phyloP scores from a whole-genome alignment of 2,329 filamentous ascomycete species.

The Clarireedia paspali region DNA sequence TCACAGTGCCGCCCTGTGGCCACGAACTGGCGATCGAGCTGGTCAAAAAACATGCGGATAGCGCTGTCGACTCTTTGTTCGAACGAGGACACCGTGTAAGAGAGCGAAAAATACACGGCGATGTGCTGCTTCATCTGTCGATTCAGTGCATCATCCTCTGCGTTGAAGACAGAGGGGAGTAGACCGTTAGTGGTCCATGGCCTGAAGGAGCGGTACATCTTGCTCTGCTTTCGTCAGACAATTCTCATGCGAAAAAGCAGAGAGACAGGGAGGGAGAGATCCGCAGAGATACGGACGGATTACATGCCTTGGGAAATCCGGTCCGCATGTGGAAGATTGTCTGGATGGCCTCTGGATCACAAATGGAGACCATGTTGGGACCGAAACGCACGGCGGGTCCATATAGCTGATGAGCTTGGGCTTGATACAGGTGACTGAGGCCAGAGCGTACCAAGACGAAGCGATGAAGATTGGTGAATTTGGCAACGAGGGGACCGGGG shows the following conservation, averaged over 20 bases:
- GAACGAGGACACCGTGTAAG: constrained; percentile 30
- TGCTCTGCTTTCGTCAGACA: no score
- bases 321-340: not conserved
- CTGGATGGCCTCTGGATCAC: constrained; percentile 3
- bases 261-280: no score
- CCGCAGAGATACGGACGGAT: no score
- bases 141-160: not conserved
- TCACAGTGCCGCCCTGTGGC: not conserved
- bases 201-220: no score
- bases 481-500: not conserved
- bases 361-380: constrained; percentile 6
- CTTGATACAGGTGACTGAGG: not conserved
- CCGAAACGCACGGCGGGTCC: constrained; percentile 6
- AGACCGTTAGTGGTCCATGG: not conserved
- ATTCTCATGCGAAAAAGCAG: no score
- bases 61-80: constrained; percentile 36
- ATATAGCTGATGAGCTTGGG: not conserved
- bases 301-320: not conserved
- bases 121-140: constrained; percentile 3
- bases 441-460: not conserved
- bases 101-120: constrained; percentile 13
- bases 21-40: not conserved
- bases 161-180: not conserved
- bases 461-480: not conserved
- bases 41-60: not conserved